Percentiles rank a stretch among this genome's conserved stretches.
phyloP scores from a whole-genome alignment of 2,329 filamentous ascomycete species.

The Emmonsiellopsis sp. region DNA sequence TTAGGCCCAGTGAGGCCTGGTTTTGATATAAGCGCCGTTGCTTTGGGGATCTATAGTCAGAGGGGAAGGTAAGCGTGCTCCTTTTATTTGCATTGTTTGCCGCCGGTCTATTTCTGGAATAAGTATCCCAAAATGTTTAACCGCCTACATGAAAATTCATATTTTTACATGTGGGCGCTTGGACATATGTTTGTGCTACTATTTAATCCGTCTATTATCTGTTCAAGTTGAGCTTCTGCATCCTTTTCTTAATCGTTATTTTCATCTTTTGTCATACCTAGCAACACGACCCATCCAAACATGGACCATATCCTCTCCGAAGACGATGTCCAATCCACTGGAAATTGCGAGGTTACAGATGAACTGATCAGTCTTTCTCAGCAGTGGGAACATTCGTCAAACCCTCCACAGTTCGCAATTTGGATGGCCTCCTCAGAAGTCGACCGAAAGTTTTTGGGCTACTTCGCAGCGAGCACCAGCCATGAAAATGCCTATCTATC shows the following conservation, averaged over 20 bases:
- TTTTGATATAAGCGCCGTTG: background rate
- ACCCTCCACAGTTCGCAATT: slow-evolving; percentile 25
- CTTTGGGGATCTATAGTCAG: background rate
- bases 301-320: background rate
- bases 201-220: background rate
- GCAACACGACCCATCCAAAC: background rate
- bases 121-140: background rate
- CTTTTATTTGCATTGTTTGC: background rate
- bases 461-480: slow-evolving; percentile 72
- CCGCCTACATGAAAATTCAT: background rate
- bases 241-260: background rate
- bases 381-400: slow-evolving; percentile 21
- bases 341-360: background rate
- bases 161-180: background rate
- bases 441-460: slow-evolving; percentile 92
- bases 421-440: slow-evolving; percentile 93
- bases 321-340: background rate
- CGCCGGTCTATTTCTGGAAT: background rate
- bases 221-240: background rate
- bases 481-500: slow-evolving; percentile 68
- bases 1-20: background rate
- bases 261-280: background rate
- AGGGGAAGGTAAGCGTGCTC: slow-evolving; percentile 2
- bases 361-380: slow-evolving; percentile 11
- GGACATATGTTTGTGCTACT: background rate